These are phyloP conservation scores for Phylloporus scabripes DNA, from an alignment of 768 basidiomycete genomes.

Conservation along the genomic window DNA sequence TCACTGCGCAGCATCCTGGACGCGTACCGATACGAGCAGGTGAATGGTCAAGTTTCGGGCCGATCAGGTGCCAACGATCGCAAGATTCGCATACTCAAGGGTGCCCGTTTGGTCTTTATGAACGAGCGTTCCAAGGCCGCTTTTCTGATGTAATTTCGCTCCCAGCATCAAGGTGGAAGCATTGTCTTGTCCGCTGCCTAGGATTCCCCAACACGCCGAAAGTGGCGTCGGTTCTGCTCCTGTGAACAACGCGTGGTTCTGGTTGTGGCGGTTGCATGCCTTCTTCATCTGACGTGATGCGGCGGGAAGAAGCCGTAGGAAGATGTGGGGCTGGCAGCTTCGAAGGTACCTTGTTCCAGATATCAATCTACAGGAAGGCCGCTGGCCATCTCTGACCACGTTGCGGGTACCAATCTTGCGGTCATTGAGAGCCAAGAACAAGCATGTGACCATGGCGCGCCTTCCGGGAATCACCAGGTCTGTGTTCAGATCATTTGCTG, in stretches of 20 bases:
- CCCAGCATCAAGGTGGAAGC: constrained; percentile 13
- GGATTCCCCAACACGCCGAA: constrained; percentile 18
- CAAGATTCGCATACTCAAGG: constrained; percentile 44
- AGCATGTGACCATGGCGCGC: background rate
- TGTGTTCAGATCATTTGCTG: constrained; percentile 4
- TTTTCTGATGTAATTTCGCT: constrained; percentile 34
- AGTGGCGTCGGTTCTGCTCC: constrained; percentile 18
- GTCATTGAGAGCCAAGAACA: constrained; percentile 15
- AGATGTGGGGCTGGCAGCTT: constrained; percentile 5
- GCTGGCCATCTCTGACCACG: constrained; percentile 1
- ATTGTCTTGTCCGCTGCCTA: constrained; percentile 7
- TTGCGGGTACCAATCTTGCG: constrained; percentile 3
- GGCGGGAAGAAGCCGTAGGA: constrained; percentile 10
- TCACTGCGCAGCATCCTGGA: constrained; percentile 47
- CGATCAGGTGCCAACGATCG: constrained; percentile 25
- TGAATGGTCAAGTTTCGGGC: constrained; percentile 7
- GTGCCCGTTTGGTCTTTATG: constrained; percentile 43
- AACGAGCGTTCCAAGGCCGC: constrained; percentile 43
- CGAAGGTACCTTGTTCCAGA: constrained; percentile 8
- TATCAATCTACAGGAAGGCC: constrained; percentile 3
- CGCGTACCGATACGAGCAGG: constrained; percentile 39
- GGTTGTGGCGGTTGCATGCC: constrained; percentile 4
- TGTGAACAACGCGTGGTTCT: constrained; percentile 5
- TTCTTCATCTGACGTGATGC: constrained; percentile 13
- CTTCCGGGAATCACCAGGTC: constrained; percentile 7